Evolutionary conservation across 495 filamentous ascomycete species (phyloP).

Genomic region (Letharia columbiana): DNA sequence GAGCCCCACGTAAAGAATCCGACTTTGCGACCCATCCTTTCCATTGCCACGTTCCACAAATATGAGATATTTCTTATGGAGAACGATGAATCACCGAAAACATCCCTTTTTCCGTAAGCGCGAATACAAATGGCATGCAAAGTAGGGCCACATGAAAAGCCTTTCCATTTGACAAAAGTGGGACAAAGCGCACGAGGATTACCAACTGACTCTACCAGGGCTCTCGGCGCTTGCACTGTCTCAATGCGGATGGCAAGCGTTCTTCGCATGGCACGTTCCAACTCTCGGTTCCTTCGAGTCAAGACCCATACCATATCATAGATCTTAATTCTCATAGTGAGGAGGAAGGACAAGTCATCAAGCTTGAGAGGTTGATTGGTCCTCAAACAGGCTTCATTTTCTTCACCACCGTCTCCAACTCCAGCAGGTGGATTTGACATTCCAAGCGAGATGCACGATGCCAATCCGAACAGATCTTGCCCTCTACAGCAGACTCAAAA

Average conservation of each 20-base stretch:
- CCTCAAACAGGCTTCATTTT: background rate
- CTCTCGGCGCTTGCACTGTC: background rate
- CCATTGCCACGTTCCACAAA: background rate
- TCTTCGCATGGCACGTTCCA: background rate
- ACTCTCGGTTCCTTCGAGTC: background rate
- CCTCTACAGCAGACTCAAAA: background rate
- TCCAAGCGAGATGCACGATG: background rate
- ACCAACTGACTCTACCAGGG: background rate
- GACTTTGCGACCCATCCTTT: background rate
- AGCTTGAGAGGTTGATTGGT: background rate
- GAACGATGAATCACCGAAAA: background rate
- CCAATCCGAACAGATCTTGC: background rate
- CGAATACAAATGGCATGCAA: background rate
- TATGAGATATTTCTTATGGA: background rate
- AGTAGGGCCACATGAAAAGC: background rate
- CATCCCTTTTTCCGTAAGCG: background rate
- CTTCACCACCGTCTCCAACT: background rate
- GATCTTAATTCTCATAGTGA: background rate
- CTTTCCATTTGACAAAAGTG: background rate
- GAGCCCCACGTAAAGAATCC: background rate
- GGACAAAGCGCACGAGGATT: background rate
- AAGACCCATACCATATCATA: background rate
- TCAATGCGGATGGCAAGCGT: background rate
- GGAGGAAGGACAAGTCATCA: background rate
- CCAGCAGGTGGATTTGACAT: background rate